phyloP scores from a whole-genome alignment of 192 early-diverging fungal species.

The Coemansia sp. region DNA sequence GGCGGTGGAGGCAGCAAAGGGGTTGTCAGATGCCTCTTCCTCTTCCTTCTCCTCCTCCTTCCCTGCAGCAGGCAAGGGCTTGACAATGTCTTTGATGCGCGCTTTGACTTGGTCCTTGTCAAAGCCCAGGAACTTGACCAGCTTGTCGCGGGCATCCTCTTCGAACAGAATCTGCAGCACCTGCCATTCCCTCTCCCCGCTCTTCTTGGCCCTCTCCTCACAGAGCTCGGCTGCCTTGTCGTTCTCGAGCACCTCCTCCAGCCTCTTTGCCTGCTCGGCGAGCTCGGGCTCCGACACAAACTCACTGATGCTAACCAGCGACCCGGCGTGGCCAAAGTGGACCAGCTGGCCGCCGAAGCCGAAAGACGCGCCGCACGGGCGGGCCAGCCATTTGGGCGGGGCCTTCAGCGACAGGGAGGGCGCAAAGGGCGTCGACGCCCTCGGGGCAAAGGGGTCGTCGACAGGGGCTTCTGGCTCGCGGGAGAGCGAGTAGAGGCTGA shows the following conservation, averaged over 20 bases:
- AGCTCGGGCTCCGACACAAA: slow-evolving; percentile 76
- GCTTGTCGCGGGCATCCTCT: slow-evolving; percentile 70
- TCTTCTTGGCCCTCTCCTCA: slow-evolving; percentile 31
- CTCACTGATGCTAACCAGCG: slow-evolving; percentile 60
- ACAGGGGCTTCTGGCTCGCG: slow-evolving; percentile 40
- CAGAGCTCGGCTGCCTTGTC: slow-evolving; percentile 56
- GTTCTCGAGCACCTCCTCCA: slow-evolving; percentile 66
- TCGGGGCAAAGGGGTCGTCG: slow-evolving; percentile 78
- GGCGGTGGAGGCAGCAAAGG: slow-evolving; percentile 26
- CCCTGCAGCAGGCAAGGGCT: no score
- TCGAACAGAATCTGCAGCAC: slow-evolving; percentile 84
- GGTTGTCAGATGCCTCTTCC: slow-evolving; percentile 25
- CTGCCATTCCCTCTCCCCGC: slow-evolving; percentile 62
- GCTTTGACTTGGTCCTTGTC: slow-evolving; percentile 47
- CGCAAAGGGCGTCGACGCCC: slow-evolving; percentile 34
- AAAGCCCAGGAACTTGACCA: slow-evolving; percentile 89
- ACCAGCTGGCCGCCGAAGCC: slow-evolving; percentile 91
- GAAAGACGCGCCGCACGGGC: slow-evolving; percentile 83
- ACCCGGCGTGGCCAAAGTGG: slow-evolving; percentile 55
- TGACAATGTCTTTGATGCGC: not conserved
- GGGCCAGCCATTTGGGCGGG: slow-evolving; percentile 93
- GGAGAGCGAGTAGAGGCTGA: slow-evolving; percentile 76
- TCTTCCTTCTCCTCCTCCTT: slow-evolving; percentile 10
- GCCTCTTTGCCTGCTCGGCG: slow-evolving; percentile 63
- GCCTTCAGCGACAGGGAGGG: slow-evolving; percentile 66